These are phyloP conservation scores for Vitis amurensis DNA, from an alignment of 164 flowering plant species.

Conservation along the genomic window DNA sequence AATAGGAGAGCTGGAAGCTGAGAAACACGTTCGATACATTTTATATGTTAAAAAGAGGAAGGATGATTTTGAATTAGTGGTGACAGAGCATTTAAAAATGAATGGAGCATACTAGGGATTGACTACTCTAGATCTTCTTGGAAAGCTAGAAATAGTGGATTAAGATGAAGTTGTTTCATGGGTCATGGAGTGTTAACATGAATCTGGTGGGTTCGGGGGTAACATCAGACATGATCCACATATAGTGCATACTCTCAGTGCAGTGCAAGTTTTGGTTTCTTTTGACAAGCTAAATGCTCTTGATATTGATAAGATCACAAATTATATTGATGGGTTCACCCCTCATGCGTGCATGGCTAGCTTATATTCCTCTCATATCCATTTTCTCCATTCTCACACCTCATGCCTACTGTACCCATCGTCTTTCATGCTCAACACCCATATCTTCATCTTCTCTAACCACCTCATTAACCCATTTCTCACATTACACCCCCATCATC, in stretches of 20 bases:
- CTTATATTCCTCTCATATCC: too few relatives aligned
- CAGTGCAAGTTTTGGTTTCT: slow-evolving; percentile 80
- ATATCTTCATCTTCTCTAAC: too few relatives aligned
- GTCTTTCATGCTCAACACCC: too few relatives aligned
- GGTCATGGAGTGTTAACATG: slow-evolving; percentile 83
- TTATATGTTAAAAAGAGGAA: slow-evolving; percentile 80
- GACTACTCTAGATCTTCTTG: slow-evolving; percentile 74
- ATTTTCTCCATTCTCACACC: too few relatives aligned
- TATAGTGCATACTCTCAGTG: slow-evolving; percentile 75
- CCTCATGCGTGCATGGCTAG: too few relatives aligned
- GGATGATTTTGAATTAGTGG: slow-evolving; percentile 71
- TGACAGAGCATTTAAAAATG: slow-evolving; percentile 84
- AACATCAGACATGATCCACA: slow-evolving; percentile 93
- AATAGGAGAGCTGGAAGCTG: slow-evolving; percentile 67
- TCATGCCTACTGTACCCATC: too few relatives aligned
- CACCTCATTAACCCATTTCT: too few relatives aligned
- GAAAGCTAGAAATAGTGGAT: slow-evolving; percentile 65
- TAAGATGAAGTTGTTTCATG: slow-evolving; percentile 71
- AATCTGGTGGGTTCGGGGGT: slow-evolving; percentile 91
- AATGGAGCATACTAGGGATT: slow-evolving; percentile 96
- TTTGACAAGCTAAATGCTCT: slow-evolving; percentile 75
- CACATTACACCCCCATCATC: too few relatives aligned
- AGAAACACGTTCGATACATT: slow-evolving; percentile 72
- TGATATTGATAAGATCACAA: slow-evolving; percentile 61
- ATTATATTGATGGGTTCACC: slow-evolving; percentile 42